phyloP scores from a whole-genome alignment of 164 flowering plant species.

The Stephania cephalantha region DNA sequence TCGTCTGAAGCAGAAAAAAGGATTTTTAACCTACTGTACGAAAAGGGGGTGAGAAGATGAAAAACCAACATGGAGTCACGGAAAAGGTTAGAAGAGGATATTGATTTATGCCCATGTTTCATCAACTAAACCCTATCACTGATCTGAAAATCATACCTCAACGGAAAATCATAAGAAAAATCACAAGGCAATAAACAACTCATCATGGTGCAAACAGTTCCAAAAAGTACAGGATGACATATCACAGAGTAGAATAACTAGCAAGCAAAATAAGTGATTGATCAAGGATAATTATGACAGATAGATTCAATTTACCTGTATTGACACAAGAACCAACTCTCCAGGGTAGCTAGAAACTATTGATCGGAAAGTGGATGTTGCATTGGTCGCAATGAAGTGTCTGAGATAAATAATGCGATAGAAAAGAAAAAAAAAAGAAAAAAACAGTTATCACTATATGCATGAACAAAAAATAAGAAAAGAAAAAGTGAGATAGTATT shows the following conservation, averaged over 20 bases:
- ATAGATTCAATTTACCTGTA: conserved; percentile 44
- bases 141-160: not conserved
- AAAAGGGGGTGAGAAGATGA: too few relatives aligned
- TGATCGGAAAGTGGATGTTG: conserved; percentile 74
- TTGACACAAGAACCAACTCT: conserved; percentile 57
- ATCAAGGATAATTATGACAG: not conserved
- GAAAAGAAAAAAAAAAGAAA: not conserved
- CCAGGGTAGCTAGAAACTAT: conserved; percentile 84
- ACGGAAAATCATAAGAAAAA: not conserved
- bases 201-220: not conserved
- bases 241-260: conserved; percentile 3
- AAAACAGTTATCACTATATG: not conserved
- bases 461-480: not conserved
- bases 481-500: not conserved
- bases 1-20: too few relatives aligned
- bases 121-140: too few relatives aligned
- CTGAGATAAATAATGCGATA: conserved; percentile 14
- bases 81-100: too few relatives aligned
- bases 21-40: too few relatives aligned
- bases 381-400: conserved; percentile 75
- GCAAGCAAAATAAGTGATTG: not conserved
- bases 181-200: not conserved
- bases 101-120: too few relatives aligned
- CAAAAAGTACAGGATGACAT: not conserved
- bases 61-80: too few relatives aligned